Percentiles rank a stretch among this genome's conserved stretches.
These are phyloP conservation scores for Mycena haematopus DNA, from an alignment of 768 basidiomycete genomes.

Conservation along the genomic window DNA sequence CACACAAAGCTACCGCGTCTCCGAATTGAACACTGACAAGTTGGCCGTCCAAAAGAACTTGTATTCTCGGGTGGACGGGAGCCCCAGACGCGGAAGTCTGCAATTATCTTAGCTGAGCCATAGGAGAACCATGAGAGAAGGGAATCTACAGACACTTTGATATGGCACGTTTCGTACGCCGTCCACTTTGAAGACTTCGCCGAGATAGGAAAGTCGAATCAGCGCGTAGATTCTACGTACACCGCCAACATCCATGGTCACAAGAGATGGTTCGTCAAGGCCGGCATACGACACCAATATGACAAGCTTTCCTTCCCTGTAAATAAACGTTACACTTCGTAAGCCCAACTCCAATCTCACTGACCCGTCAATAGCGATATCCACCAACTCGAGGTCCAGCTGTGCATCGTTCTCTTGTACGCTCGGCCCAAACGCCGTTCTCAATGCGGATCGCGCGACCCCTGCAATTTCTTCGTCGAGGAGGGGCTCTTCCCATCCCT, in stretches of 20 bases:
- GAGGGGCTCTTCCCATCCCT: slow-evolving; percentile 73
- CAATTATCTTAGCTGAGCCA: not conserved
- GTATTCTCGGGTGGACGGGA: slow-evolving; percentile 74
- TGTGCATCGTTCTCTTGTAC: slow-evolving; percentile 49
- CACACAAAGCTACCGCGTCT: slow-evolving; percentile 76
- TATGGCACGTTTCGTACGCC: slow-evolving; percentile 71
- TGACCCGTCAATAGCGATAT: slow-evolving; percentile 67
- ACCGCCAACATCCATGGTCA: slow-evolving; percentile 45
- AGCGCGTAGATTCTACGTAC: slow-evolving; percentile 73
- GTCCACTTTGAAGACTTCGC: slow-evolving; percentile 52
- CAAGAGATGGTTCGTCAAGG: slow-evolving; percentile 49
- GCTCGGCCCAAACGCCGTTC: slow-evolving; percentile 45
- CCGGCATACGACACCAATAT: slow-evolving; percentile 75
- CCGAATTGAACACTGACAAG: slow-evolving; percentile 73
- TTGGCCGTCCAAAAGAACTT: slow-evolving; percentile 63
- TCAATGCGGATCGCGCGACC: slow-evolving; percentile 54
- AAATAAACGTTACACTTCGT: slow-evolving; percentile 14
- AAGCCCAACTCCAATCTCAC: slow-evolving; percentile 25
- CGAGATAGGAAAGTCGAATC: slow-evolving; percentile 51
- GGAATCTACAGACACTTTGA: slow-evolving; percentile 62
- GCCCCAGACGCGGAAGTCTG: slow-evolving; percentile 73
- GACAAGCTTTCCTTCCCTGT: slow-evolving; percentile 58
- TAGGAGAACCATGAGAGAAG: not conserved
- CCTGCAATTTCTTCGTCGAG: slow-evolving; percentile 62
- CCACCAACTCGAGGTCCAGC: slow-evolving; percentile 77